Evolutionary conservation across 106 monocot species (phyloP), one percentile per base, ranked within the genome.

Genomic region (Vanilla planifolia): DNA sequence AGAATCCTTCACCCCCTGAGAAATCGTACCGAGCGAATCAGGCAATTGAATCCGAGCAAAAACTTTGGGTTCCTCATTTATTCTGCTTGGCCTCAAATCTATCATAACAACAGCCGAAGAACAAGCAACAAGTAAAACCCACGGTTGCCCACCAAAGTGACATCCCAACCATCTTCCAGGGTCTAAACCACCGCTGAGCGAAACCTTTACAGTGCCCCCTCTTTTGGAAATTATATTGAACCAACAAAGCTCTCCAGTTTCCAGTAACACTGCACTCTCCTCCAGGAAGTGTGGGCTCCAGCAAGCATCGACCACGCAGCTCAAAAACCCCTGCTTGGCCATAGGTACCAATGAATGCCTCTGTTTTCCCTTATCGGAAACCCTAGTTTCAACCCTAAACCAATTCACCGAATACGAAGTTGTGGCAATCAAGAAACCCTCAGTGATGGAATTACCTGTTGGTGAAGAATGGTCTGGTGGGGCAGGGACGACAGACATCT

Each of bases 361-460:
- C 27, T 52, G 59, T 7, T 11, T 5, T 16, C 17, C 64, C 1
- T 6, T 45, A 1, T 58, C 73, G 6, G 42, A 42, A 29, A 24
- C 40, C 48, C 61, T 42, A 36, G 55, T 64, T 30, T 89, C 82
- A 8, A 94, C 58, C 61, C 64, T 72, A 67, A 94, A 94, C 81
- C 89, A 94, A 66, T 68, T 89, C 1, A 83, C 85, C 0, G 89
- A 82, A 43, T 85, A 89, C 70, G 89, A 29, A 4, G 79, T 94
- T 26, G 55, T 56, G 0, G 79, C 89, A 25, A 94, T 48, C 52
- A 94, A 51, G 52, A 72, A 83, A 5, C 89, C 93, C 25, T 82
- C 77, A 4, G 56, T 23, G 10, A 28, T 17, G 24, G 22, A 24
- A 30, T 36, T 33, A 48, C 19, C 60, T 28, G 32, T 34, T 13